A percentile compares a stretch with the other conserved stretches of the same genome.
phyloP scores from a whole-genome alignment of 1,284 basidiomycete species.

The Ganoderma lucidum region DNA sequence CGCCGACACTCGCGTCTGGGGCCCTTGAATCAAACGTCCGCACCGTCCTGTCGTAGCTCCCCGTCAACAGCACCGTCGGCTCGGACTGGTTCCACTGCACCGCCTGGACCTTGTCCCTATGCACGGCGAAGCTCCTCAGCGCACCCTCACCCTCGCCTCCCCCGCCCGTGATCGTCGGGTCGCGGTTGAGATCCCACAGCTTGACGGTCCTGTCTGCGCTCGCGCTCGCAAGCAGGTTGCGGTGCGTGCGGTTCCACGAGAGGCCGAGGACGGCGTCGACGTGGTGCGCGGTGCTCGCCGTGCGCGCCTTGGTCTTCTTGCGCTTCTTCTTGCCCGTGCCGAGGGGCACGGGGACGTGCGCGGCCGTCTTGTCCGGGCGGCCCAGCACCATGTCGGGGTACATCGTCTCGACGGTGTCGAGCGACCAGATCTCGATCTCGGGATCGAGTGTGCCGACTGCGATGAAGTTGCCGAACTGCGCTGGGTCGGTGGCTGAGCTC shows the following conservation, averaged over 20 bases:
- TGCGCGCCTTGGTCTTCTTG: constrained; percentile 83
- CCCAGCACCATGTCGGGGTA: constrained; percentile 95
- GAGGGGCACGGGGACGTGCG: constrained; percentile 77
- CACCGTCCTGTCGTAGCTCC: constrained; percentile 94
- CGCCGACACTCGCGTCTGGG: constrained; percentile 81
- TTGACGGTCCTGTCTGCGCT: constrained; percentile 97
- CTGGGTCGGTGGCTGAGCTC: constrained; percentile 41
- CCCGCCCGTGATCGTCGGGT: constrained; percentile 58
- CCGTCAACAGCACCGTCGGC: constrained; percentile 90
- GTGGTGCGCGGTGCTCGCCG: constrained; percentile 78
- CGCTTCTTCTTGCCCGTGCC: constrained; percentile 96
- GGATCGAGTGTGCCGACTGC: constrained; percentile 98
- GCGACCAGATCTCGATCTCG: constrained; percentile 98
- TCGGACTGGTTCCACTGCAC: constrained; percentile 95
- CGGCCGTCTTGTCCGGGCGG: constrained; percentile 84
- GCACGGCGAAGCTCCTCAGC: constrained; percentile 87
- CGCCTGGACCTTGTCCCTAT: constrained; percentile 97
- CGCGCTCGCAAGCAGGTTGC: constrained; percentile 92
- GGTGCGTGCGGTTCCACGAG: constrained; percentile 91
- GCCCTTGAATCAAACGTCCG: constrained; percentile 93
- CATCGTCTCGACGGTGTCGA: constrained; percentile 93
- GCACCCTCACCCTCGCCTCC: constrained; percentile 63
- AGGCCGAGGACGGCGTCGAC: constrained; percentile 93
- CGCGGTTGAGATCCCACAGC: constrained; percentile 93
- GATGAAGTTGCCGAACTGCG: constrained; percentile 85